A percentile compares a stretch with the other conserved stretches of the same genome.
phyloP scores from a whole-genome alignment of 768 basidiomycete species.

The Tricholoma furcatifolium region DNA sequence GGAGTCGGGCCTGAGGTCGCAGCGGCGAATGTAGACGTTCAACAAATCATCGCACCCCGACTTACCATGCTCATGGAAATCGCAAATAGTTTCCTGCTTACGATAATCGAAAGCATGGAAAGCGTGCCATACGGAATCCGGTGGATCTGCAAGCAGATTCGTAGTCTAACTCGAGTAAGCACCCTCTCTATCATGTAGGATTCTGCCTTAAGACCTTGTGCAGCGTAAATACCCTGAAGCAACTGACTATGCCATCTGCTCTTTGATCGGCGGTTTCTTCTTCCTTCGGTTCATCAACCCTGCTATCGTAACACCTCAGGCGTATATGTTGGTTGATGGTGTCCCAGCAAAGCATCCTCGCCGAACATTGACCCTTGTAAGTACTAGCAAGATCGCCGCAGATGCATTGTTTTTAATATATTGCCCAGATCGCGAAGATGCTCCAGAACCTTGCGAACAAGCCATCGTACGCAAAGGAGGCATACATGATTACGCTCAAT shows the following conservation, averaged over 20 bases:
- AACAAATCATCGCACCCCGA: slow-evolving; percentile 96
- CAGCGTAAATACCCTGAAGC: slow-evolving; percentile 99
- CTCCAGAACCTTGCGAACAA: slow-evolving; percentile 99
- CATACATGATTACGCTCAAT: slow-evolving; percentile 97
- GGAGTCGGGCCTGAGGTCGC: slow-evolving; percentile 96
- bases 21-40: slow-evolving; percentile 91
- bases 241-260: slow-evolving; percentile 97
- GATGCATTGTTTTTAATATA: slow-evolving; percentile 5
- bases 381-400: slow-evolving; percentile 15
- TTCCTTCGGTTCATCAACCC: slow-evolving; percentile 99
- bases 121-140: slow-evolving; percentile 98
- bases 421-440: slow-evolving; percentile 94
- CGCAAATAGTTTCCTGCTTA: slow-evolving; percentile 94
- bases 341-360: slow-evolving; percentile 98
- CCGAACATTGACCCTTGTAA: slow-evolving; percentile 85
- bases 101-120: slow-evolving; percentile 98
- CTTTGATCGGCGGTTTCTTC: slow-evolving; percentile 98
- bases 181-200: not conserved
- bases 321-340: slow-evolving; percentile 98
- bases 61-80: slow-evolving; percentile 99
- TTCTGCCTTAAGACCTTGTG: not conserved
- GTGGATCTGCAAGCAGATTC: slow-evolving; percentile 99
- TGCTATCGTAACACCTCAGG: slow-evolving; percentile 97
- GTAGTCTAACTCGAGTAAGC: slow-evolving; percentile 89
- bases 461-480: slow-evolving; percentile 96